Base-by-base conservation (phyloP, 768 basidiomycete genomes). In the Tulasnella sp. region DNA sequence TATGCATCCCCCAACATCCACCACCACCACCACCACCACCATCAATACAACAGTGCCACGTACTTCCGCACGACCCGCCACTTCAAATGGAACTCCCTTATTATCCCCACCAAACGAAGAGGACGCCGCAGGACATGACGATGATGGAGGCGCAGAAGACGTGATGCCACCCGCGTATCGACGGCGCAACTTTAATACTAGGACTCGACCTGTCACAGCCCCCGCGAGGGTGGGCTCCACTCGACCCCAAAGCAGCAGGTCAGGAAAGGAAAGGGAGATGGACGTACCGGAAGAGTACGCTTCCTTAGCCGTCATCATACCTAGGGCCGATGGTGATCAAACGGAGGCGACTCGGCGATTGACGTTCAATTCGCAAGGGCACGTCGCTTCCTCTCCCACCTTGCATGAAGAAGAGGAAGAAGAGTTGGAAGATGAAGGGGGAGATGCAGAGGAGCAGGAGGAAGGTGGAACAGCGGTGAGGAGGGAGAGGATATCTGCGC, bases 81-180 rank as follows among this genome's bases (percentile, higher is more conserved):
- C 29, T 3, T 11, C 49, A 51, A 19, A 8, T 11, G 17, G 19
- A 17, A 19, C 50, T 19, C 24, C 50, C 8, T 22, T 22, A 19
- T 19, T 22, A 17, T 43, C 51, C 15, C 30, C 31, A 1, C n/a
- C n/a, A n/a, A n/a, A n/a, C n/a, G n/a, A n/a, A n/a, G n/a, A n/a
- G n/a, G 34, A 22, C 52, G 30, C 19, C 21, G 34, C 2, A 4
- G n/a, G 17, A 22, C 29, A 53, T 1, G 31, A 53, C 4, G 30
- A 34, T 22, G 49, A 51, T 34, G 49, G 29, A 3, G 49, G 34
- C 7, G 27, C 53, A 22, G 41, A 30, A 17, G 2, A 15, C 21
- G 41, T 44, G 3, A 24, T 24, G 41, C 54, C 54, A 3, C 54
- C 54, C 4, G 54, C 54, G 17, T 56, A 56, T 21, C 54, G 54